These are phyloP conservation scores for Aspergillus ochraceus DNA, from an alignment of 2,329 filamentous ascomycete genomes.

Conservation along the genomic window DNA sequence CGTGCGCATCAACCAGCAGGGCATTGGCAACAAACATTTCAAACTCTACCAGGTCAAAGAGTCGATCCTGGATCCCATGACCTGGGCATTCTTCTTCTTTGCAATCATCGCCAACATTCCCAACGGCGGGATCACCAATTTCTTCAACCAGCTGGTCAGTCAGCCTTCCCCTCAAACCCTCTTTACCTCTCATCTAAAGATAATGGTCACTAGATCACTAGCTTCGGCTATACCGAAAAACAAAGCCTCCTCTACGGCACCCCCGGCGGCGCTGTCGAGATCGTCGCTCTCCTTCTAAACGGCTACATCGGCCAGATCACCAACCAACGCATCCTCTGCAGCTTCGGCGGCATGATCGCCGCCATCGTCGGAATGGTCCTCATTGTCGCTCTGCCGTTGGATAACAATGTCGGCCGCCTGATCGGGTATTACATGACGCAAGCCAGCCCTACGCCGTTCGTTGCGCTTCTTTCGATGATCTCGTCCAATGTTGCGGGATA, in stretches of 20 bases:
- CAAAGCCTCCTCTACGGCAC: conserved; percentile 65
- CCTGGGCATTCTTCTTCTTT: conserved; percentile 62
- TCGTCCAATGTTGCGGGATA: conserved; percentile 60
- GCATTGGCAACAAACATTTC: conserved; percentile 69
- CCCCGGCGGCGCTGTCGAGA: conserved; percentile 65
- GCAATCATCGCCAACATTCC: conserved; percentile 59
- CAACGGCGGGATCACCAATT: conserved; percentile 61
- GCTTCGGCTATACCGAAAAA: conserved; percentile 65
- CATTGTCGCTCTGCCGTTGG: conserved; percentile 62
- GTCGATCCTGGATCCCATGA: conserved; percentile 57
- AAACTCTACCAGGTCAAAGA: conserved; percentile 66
- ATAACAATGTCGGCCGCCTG: conserved; percentile 59
- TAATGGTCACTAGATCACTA: conserved; percentile 44
- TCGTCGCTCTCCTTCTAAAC: conserved; percentile 57
- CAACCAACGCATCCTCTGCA: conserved; percentile 59
- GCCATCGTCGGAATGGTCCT: conserved; percentile 63
- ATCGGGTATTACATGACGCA: conserved; percentile 67
- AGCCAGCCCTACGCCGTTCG: conserved; percentile 61
- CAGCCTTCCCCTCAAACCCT: not conserved
- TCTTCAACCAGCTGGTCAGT: conserved; percentile 57
- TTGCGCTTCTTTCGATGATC: conserved; percentile 63
- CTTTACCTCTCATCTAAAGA: not conserved
- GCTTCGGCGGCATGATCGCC: conserved; percentile 52
- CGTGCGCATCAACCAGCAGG: conserved; percentile 72
- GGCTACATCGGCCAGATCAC: conserved; percentile 59